These are phyloP conservation scores for Trichocladium uniseriatum DNA, from an alignment of 495 filamentous ascomycete species.

Conservation along the genomic window DNA sequence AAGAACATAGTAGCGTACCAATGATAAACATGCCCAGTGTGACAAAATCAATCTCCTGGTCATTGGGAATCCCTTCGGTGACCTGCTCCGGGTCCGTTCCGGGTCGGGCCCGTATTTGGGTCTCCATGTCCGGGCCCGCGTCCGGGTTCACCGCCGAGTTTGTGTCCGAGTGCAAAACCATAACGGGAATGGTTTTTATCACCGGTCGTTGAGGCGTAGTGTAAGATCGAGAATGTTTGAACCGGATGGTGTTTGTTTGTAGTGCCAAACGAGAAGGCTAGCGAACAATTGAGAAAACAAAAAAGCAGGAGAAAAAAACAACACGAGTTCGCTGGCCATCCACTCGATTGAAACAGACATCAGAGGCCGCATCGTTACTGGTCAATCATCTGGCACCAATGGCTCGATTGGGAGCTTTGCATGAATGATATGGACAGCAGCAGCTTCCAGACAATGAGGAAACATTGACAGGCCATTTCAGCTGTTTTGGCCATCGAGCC, in stretches of 20 bases:
- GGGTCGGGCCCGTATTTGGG: not conserved
- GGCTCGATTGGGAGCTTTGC: not conserved
- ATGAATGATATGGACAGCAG: not conserved
- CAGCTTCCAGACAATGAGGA: too few relatives aligned
- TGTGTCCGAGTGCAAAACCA: too few relatives aligned
- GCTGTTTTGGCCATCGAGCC: too few relatives aligned
- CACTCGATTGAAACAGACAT: slow-evolving; percentile 3
- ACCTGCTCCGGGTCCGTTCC: not conserved
- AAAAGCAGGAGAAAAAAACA: not conserved
- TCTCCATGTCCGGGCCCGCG: not conserved
- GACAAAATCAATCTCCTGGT: slow-evolving; percentile 60
- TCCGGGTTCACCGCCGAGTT: too few relatives aligned
- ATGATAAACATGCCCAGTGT: slow-evolving; percentile 96
- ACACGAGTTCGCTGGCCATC: too few relatives aligned
- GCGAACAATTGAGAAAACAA: not conserved
- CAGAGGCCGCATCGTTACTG: slow-evolving; percentile 1
- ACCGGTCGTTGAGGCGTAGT: too few relatives aligned
- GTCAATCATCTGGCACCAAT: not conserved
- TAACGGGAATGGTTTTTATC: too few relatives aligned
- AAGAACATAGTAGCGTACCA: slow-evolving; percentile 42
- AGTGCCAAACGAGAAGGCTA: too few relatives aligned
- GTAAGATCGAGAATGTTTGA: too few relatives aligned
- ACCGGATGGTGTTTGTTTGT: too few relatives aligned
- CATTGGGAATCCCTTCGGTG: not conserved
- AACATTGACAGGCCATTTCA: too few relatives aligned